phyloP scores from a whole-genome alignment of 2,329 filamentous ascomycete genomes.

The Penicillium sp. region DNA sequence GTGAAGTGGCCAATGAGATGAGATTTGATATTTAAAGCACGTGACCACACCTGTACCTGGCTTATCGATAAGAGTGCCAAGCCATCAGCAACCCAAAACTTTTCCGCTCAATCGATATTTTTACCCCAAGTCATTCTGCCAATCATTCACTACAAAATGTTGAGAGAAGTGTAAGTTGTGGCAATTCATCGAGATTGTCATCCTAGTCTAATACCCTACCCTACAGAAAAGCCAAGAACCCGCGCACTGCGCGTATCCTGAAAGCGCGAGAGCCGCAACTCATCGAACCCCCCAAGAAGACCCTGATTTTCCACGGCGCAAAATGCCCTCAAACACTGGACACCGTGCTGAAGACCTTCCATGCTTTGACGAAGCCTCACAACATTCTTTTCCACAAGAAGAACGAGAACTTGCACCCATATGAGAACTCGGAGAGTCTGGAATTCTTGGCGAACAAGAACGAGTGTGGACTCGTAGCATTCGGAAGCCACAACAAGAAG shows the following conservation, averaged over 20 bases:
- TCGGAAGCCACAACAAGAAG: conserved; percentile 87
- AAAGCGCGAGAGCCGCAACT: conserved; percentile 89
- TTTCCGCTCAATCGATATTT: conserved; percentile 35
- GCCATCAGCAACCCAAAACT: conserved; percentile 36
- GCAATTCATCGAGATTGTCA: neutral
- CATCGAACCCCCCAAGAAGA: conserved; percentile 84
- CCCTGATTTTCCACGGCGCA: conserved; percentile 84
- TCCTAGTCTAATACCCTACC: neutral
- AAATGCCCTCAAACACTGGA: conserved; percentile 79
- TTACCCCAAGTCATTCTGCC: conserved; percentile 23
- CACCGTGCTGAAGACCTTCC: conserved; percentile 79
- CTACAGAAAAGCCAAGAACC: conserved; percentile 68
- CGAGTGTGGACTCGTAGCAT: conserved; percentile 80
- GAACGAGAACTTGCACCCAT: conserved; percentile 84
- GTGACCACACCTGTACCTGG: neutral
- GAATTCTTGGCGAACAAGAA: conserved; percentile 98
- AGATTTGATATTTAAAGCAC: neutral
- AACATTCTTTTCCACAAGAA: conserved; percentile 95
- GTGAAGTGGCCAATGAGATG: neutral
- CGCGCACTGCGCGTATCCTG: conserved; percentile 90
- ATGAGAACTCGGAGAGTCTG: conserved; percentile 81
- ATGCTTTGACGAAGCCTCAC: conserved; percentile 78
- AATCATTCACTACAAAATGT: conserved; percentile 32
- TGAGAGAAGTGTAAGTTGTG: conserved; percentile 45
- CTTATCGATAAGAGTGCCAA: conserved; percentile 43